A percentile compares a stretch with the other conserved stretches of the same genome.
phyloP scores from a whole-genome alignment of 441 rosid genomes.

The Mallotus repandus region DNA sequence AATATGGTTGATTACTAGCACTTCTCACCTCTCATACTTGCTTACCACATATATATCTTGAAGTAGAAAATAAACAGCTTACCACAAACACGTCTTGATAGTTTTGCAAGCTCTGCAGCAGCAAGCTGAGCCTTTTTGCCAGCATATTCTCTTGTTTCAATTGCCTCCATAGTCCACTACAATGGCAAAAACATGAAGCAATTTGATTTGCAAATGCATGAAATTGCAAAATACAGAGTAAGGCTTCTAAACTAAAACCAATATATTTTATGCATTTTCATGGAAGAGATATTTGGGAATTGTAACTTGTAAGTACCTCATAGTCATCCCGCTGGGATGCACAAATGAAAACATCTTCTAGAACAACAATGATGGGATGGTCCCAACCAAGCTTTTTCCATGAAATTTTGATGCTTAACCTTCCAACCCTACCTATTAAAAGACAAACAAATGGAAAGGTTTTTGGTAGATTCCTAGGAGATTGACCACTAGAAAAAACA shows the following conservation, averaged over 20 bases:
- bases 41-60: too few species aligned
- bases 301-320: constrained; percentile 43
- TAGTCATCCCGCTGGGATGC: constrained; percentile 72
- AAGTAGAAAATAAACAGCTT: constrained; percentile 29
- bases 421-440: constrained; percentile 61
- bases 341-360: constrained; percentile 76
- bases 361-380: constrained; percentile 56
- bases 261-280: too few species aligned
- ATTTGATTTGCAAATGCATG: too few species aligned
- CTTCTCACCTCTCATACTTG: too few species aligned
- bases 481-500: neutral
- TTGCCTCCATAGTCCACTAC: constrained; percentile 80
- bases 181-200: constrained; percentile 6
- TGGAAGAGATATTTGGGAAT: too few species aligned
- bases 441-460: neutral
- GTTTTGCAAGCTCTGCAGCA: constrained; percentile 83
- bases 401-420: constrained; percentile 73
- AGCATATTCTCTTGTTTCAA: constrained; percentile 81
- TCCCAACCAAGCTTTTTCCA: constrained; percentile 86
- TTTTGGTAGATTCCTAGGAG: too few species aligned
- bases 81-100: constrained; percentile 77
- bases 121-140: constrained; percentile 92
- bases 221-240: too few species aligned
- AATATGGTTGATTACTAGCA: neutral
- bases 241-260: too few species aligned